These are phyloP conservation scores for Rhodotorula sp. DNA, from an alignment of 1,284 basidiomycete species.

Conservation along the genomic window DNA sequence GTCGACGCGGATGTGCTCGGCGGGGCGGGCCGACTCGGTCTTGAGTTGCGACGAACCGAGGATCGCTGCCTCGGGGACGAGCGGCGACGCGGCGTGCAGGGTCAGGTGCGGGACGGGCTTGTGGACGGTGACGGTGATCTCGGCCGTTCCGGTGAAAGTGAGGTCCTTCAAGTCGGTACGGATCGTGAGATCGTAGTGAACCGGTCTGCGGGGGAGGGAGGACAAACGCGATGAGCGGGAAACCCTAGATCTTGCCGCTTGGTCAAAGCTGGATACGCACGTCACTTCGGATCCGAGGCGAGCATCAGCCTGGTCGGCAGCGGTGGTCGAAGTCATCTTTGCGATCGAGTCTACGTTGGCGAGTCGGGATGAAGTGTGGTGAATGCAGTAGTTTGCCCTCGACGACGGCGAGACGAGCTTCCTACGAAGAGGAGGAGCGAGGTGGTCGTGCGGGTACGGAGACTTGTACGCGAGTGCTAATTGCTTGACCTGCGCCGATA, in stretches of 20 bases:
- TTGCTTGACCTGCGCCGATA: too few relatives aligned
- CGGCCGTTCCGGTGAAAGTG: slow-evolving; percentile 76
- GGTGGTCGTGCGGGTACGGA: not conserved
- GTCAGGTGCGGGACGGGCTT: slow-evolving; percentile 63
- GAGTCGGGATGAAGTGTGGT: slow-evolving; percentile 18
- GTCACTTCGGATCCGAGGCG: slow-evolving; percentile 14
- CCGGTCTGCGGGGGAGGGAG: too few relatives aligned
- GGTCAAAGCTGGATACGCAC: not conserved
- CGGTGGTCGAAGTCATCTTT: not conserved
- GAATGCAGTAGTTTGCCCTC: slow-evolving; percentile 15
- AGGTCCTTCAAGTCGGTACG: slow-evolving; percentile 77
- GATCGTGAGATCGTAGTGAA: slow-evolving; percentile 79
- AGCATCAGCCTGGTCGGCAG: slow-evolving; percentile 2
- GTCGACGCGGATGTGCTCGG: slow-evolving; percentile 23
- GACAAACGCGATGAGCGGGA: not conserved
- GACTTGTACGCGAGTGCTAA: not conserved
- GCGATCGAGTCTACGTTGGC: slow-evolving; percentile 21
- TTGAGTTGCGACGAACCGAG: slow-evolving; percentile 50
- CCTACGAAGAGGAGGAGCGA: not conserved
- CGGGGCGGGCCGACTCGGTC: slow-evolving; percentile 34
- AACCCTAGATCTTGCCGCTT: not conserved
- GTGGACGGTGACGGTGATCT: slow-evolving; percentile 68
- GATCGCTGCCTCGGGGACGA: slow-evolving; percentile 67
- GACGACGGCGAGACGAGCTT: too few relatives aligned
- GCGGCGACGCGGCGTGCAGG: slow-evolving; percentile 60